Conservation (phyloP, 192 early-diverging fungal genomes). For the Gonapodya prolifera region DNA sequence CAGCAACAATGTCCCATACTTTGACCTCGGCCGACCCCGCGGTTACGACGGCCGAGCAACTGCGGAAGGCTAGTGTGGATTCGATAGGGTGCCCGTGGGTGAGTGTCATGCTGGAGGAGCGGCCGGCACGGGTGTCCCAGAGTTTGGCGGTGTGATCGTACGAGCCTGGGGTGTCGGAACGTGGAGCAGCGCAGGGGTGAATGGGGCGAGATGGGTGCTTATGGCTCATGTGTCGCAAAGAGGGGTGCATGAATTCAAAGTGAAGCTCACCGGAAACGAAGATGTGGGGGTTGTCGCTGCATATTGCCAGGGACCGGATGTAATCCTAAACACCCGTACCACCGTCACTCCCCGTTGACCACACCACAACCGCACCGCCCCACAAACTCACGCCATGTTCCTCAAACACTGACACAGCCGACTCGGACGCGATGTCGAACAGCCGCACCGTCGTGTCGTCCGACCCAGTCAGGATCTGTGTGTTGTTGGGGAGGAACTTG, state of each 20-base stretch:
- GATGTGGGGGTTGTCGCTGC: conserved; percentile 3
- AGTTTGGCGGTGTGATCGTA: conserved; percentile 92
- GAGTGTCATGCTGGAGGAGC: conserved; percentile 60
- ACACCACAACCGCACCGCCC: neutral
- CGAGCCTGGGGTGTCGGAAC: conserved; percentile 49
- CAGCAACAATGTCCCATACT: conserved; percentile 77
- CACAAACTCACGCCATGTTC: conserved; percentile 47
- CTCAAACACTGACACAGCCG: conserved; percentile 47
- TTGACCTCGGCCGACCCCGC: conserved; percentile 62
- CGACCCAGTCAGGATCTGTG: conserved; percentile 70
- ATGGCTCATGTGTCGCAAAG: conserved; percentile 19
- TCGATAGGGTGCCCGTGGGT: conserved; percentile 82
- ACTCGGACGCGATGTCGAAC: conserved; percentile 87
- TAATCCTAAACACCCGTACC: conserved; percentile 69
- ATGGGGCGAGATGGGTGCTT: conserved; percentile 49
- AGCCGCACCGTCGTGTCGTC: conserved; percentile 86
- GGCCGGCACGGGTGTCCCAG: conserved; percentile 80
- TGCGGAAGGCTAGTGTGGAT: conserved; percentile 66
- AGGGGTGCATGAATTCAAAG: neutral
- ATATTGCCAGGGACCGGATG: conserved; percentile 22
- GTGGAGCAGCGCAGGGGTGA: conserved; percentile 68
- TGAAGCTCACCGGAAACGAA: conserved; percentile 6
- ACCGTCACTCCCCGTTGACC: too few relatives aligned
- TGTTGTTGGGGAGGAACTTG: conserved; percentile 65
- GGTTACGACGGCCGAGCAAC: conserved; percentile 63